phyloP scores from a whole-genome alignment of 345 rosid species.

The Brassica rapa region DNA sequence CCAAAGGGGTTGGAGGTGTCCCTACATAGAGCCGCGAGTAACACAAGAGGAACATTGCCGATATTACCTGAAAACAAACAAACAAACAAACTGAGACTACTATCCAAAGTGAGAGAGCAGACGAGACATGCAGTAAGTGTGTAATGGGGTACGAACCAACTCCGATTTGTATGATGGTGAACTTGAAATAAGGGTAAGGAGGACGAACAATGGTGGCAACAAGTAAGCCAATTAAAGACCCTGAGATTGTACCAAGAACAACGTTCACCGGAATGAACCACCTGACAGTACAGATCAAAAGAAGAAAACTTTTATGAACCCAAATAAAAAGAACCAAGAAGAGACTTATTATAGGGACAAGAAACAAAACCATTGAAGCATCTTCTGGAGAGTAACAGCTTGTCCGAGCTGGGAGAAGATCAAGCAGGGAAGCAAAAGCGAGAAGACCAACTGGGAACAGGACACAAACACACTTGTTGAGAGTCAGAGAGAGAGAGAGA shows the following conservation, averaged over 20 bases:
- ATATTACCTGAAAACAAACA: conserved; percentile 75
- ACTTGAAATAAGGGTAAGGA: conserved; percentile 95
- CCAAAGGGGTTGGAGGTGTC: conserved; percentile 88
- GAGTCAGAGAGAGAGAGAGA: background rate
- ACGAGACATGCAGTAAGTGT: background rate
- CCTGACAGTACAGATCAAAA: conserved; percentile 46
- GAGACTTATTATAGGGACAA: background rate
- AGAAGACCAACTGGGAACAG: conserved; percentile 79
- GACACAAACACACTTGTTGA: background rate
- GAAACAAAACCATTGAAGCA: conserved; percentile 72
- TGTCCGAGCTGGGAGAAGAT: conserved; percentile 98
- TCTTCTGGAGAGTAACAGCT: conserved; percentile 78
- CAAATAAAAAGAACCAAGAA: background rate
- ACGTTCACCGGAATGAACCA: conserved; percentile 98
- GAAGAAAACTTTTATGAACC: background rate
- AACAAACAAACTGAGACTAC: background rate
- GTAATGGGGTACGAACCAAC: conserved; percentile 59
- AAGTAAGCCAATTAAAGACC: conserved; percentile 73
- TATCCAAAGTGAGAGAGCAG: background rate
- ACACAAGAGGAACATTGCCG: conserved; percentile 97
- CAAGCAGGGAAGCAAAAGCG: conserved; percentile 96
- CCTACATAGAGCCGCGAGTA: conserved; percentile 89
- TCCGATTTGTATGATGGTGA: conserved; percentile 82
- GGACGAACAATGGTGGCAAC: conserved; percentile 73
- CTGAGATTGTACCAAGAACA: conserved; percentile 66